Evolutionary conservation across 371 early-diverging fungal species (phyloP), one percentile per base, ranked within the genome.

Genomic region (Amoeboaphelidium occidentale): DNA sequence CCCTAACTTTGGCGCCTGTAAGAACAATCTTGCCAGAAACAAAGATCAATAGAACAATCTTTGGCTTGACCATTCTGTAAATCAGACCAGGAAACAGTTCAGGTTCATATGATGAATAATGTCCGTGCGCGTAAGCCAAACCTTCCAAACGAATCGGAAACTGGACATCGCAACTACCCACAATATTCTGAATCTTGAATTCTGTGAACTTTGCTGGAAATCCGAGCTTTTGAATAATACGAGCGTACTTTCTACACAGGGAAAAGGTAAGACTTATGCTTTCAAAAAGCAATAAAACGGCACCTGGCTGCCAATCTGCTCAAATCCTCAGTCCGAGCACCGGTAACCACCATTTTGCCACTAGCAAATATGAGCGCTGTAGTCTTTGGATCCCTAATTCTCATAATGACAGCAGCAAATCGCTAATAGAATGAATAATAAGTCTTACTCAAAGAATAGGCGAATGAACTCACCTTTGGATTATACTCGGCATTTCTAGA

Each of bases 401-500:
- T 78, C 97, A 99, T 99, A 58, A 99, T 98, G 22, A 99, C 99
- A 52, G 99, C 99, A 53, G 99, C 99, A 67, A 99, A 99, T 63
- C 99, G 93, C 89, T 90, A 68, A 42, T 14, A 27, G n/a, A 23
- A 20, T 17, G 22, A 22, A 45, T 27, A 55, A 27, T 42, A 2
- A 3, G 0, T 42, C 21, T n/a, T 22, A 12, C 25, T 27, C 51
- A 52, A 23, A 52, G n/a, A 49, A 22, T n/a, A 48, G 39, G 21
- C 23, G 22, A 46, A 44, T 51, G 51, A 27, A 60, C 54, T 25
- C 73, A 90, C 90, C 84, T 99, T 99, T 58, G 99, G 99, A 70
- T 99, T 99, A 73, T 99, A 99, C 69, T 99, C 99, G 54, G 99
- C 99, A 69, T 99, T 99, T 59, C 99, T 82, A 23, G 99, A 98